Base-by-base conservation (phyloP, 2,329 filamentous ascomycete species). In the Fusarium succisae region DNA sequence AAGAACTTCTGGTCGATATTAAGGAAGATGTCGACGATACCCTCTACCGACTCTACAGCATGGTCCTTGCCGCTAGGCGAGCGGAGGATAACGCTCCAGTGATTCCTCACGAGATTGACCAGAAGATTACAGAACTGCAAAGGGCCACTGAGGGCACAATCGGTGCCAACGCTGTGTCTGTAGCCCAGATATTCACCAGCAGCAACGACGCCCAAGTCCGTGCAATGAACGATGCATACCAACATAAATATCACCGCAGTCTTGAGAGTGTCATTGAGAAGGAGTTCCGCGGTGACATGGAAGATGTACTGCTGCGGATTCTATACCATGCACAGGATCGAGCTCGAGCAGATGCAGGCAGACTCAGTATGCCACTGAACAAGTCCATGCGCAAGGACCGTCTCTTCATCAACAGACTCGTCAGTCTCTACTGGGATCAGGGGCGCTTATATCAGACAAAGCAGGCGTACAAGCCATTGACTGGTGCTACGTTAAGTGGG, bases 391-490 rank as follows among this genome's bases (percentile, higher is more conserved):
- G 77, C n/a, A 81, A 82, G 59, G 77, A 81, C 24, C 63, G 70
- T 2, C 69, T 80, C 3, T 80, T 82, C 28, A 81, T 81, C 65
- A 79, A 82, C 50, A 77, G 80, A 10, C 53, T 81, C 7, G 73
- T 80, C 5, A 77, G 72, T 39, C 63, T 82, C 3, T 82, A 82
- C 59, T 81, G 80, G 81, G 77, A 82, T n/a, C 75, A 72, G 8
- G 60, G 51, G 9, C 71, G 81, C 1, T 50, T 82, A 11, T 66
- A 77, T 6, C 75, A 74, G 13, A 77, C 79, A 1, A 81, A 91
- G 85, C 93, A 88, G 83, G 83, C 90, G 78, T 84, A 91, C 80
- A 87, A 89, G 77, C 87, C 85, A 67, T 85, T 90, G 28, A 89
- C 90, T 66, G 88, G 89, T 12, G 86, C 90, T 70, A 78, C 84